Base-by-base conservation (phyloP, 495 filamentous ascomycete genomes). In the Penicillium maclennaniae region DNA sequence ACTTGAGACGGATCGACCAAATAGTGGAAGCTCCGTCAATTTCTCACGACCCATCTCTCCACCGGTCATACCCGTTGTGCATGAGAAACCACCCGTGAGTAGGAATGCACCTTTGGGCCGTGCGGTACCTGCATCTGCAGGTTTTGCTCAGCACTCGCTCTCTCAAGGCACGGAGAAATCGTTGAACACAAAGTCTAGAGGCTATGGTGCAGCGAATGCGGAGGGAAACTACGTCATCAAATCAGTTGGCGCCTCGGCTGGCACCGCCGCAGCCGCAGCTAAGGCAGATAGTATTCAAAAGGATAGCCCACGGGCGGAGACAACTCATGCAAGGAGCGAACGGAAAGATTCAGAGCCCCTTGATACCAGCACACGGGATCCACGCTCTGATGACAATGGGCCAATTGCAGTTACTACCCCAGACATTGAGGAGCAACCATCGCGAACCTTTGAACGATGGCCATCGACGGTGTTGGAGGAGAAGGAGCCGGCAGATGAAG, bases 11-110 rank as follows among this genome's bases (percentile, higher is more conserved):
- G 83, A 80, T 16, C 71, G 83, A 49, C 76, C 87, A 10, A 75
- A 70, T 16, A 89, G 83, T 61, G 75, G 82, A 58, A 81, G 74
- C 39, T 91, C 87, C 3, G 76, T 92, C 58, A 95, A 96, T 69
- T 95, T 93, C 61, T 96, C 91, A 17, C 74, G 75, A 4, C 66
- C 70, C 1, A 77, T 58, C 26, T 77, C 78, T 37, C 73, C 71
- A 15, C 67, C 59, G n/a, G 49, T 58, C 12, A 37, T 51, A 15
- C 67, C 59, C 15, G 49, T 56, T 12, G 39, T 51, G 6, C n/a
- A 31, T 14, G 58, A 63, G 28, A 59, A 64, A 55, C 46, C 45
- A 1, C 53, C 46, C 43, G 61, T 38, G 49, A 53, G 17, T 44
- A 58, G 51, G 23, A 44, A 54, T 7, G 37, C 47, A 17, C 58